These are phyloP conservation scores for Colletotrichum destructivum DNA, from an alignment of 2,329 filamentous ascomycete species.

Conservation along the genomic window DNA sequence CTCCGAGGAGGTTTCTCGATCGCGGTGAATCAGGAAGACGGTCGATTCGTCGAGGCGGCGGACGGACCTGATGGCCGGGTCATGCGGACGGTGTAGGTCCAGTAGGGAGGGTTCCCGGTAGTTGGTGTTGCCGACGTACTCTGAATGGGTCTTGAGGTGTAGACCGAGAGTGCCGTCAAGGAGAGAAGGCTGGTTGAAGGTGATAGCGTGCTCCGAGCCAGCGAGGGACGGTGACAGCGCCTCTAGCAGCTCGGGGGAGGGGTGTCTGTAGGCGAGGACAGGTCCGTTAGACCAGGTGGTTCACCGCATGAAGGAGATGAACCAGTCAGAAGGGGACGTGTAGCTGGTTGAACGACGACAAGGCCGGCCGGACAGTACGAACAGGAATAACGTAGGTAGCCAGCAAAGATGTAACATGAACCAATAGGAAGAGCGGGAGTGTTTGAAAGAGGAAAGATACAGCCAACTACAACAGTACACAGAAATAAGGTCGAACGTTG, in stretches of 20 bases:
- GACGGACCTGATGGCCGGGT: constrained; percentile 48
- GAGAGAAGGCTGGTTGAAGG: constrained; percentile 45
- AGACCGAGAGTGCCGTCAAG: constrained; percentile 66
- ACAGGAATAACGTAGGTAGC: background rate
- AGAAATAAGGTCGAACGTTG: background rate
- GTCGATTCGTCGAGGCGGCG: constrained; percentile 54
- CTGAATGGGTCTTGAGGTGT: constrained; percentile 71
- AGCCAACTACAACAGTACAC: background rate
- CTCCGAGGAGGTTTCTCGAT: constrained; percentile 54
- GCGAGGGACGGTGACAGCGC: constrained; percentile 40
- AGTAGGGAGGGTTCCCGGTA: constrained; percentile 72
- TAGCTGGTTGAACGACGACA: background rate
- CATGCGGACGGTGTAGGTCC: constrained; percentile 69
- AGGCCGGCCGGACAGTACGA: background rate
- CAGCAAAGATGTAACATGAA: background rate
- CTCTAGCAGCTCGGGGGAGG: constrained; percentile 42
- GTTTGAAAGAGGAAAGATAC: constrained; percentile 21
- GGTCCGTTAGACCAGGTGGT: constrained; percentile 17
- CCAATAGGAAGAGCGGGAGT: constrained; percentile 15
- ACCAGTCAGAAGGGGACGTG: background rate
- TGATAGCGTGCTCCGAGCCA: constrained; percentile 40
- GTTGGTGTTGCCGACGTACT: constrained; percentile 72
- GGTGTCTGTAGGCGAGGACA: constrained; percentile 24
- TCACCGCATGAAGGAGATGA: background rate
- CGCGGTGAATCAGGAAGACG: constrained; percentile 55